Conservation (phyloP, 306 rosid species). For the Prunus davidiana region DNA sequence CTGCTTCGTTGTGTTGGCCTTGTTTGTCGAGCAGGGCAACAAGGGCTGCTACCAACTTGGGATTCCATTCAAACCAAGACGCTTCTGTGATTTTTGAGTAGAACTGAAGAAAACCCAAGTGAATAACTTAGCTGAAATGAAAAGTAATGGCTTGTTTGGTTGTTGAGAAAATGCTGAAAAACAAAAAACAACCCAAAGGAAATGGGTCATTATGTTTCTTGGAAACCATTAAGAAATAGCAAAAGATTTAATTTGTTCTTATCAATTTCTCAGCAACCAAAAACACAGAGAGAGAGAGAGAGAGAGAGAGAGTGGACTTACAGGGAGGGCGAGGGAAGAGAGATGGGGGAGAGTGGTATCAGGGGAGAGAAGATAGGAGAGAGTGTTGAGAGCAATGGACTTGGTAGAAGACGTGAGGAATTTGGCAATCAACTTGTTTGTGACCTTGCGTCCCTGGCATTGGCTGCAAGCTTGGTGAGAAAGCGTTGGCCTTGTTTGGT, state of each 20-base stretch:
- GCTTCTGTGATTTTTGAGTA: conserved; percentile 52
- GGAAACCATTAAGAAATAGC: background rate
- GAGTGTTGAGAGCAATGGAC: conserved; percentile 56
- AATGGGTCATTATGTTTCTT: background rate
- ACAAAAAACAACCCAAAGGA: background rate
- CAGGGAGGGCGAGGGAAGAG: conserved; percentile 53
- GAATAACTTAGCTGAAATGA: background rate
- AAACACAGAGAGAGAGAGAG: background rate
- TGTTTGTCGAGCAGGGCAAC: conserved; percentile 59
- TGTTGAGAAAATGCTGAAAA: background rate
- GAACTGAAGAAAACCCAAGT: conserved; percentile 38
- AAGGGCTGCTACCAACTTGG: conserved; percentile 58
- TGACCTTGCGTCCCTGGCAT: conserved; percentile 33
- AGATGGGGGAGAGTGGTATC: conserved; percentile 47
- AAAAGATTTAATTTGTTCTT: background rate
- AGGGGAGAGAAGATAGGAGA: conserved; percentile 68
- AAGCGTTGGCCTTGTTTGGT: conserved; percentile 71
- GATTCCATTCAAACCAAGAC: conserved; percentile 70
- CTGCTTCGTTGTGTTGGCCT: conserved; percentile 34
- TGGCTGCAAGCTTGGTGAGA: conserved; percentile 53
- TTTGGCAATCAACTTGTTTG: conserved; percentile 44
- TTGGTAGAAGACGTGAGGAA: conserved; percentile 55
- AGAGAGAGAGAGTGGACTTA: conserved; percentile 23
- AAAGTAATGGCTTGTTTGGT: background rate
- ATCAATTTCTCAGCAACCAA: background rate